Conservation (phyloP, 2,329 filamentous ascomycete genomes). For the Alternaria ethzedia region DNA sequence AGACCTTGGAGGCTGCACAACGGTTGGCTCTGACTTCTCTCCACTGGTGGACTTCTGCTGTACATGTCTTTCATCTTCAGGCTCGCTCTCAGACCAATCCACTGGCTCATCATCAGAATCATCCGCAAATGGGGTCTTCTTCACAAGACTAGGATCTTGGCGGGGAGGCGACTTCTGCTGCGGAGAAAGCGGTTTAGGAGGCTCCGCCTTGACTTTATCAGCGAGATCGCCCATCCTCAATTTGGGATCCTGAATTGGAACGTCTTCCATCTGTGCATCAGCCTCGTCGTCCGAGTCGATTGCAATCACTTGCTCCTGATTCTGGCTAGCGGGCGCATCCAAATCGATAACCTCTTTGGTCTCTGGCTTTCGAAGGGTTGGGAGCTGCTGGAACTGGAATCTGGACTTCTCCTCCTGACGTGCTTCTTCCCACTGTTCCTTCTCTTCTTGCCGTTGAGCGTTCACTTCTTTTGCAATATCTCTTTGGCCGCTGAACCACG, state of each 20-base stretch:
- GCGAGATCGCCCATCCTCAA: conserved; percentile 53
- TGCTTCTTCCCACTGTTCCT: conserved; percentile 61
- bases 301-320: conserved; percentile 62
- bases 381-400: conserved; percentile 69
- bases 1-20: conserved; percentile 41
- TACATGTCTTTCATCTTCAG: conserved; percentile 28
- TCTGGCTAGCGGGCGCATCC: conserved; percentile 51
- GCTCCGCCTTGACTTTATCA: conserved; percentile 52
- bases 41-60: conserved; percentile 1
- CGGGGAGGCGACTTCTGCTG: conserved; percentile 24
- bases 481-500: conserved; percentile 71
- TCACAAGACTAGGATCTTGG: conserved; percentile 24
- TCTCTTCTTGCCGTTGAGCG: conserved; percentile 52
- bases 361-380: conserved; percentile 64
- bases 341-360: conserved; percentile 56
- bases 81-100: conserved; percentile 64
- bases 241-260: conserved; percentile 35
- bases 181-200: conserved; percentile 41
- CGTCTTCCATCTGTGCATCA: conserved; percentile 42
- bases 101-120: conserved; percentile 50
- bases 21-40: conserved; percentile 34
- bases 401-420: conserved; percentile 61
- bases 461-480: conserved; percentile 63
- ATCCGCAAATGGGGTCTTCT: conserved; percentile 29
- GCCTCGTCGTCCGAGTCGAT: conserved; percentile 68